Evolutionary conservation across 2,329 filamentous ascomycete genomes (phyloP).

Genomic region (Paraphoma sp.): DNA sequence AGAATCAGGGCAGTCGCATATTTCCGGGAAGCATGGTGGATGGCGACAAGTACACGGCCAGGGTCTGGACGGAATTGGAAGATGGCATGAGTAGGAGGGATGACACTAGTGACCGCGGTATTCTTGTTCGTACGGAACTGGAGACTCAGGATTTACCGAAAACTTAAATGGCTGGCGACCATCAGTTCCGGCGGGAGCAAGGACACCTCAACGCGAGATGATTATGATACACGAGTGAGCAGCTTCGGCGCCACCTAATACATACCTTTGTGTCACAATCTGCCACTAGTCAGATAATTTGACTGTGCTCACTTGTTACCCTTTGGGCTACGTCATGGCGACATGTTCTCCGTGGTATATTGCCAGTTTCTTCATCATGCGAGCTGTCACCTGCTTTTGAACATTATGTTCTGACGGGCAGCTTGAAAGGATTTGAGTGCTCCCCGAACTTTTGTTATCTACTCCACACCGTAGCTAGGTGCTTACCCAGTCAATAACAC

Average conservation of each 20-base stretch:
- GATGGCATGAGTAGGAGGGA: conserved; percentile 11
- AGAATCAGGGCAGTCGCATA: conserved; percentile 5
- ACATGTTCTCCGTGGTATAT: no score
- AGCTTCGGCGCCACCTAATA: not conserved
- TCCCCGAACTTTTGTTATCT: no score
- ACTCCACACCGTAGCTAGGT: no score
- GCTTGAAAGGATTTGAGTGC: no score
- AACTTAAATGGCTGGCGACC: not conserved
- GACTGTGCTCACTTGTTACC: no score
- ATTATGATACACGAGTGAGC: not conserved
- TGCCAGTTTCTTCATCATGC: no score
- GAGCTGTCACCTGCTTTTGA: no score
- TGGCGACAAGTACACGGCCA: conserved; percentile 4
- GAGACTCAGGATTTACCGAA: not conserved
- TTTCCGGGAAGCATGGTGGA: conserved; percentile 3
- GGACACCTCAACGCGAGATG: not conserved
- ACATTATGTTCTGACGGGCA: no score
- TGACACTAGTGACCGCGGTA: conserved; percentile 14
- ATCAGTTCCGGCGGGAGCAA: not conserved
- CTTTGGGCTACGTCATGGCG: no score
- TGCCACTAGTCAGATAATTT: no score
- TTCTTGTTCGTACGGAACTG: not conserved
- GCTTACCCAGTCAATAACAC: no score
- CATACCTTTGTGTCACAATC: no score
- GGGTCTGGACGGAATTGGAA: conserved; percentile 17